These are phyloP conservation scores for Starmerella etchellsii DNA, from an alignment of 805 yeast species.

Conservation along the genomic window DNA sequence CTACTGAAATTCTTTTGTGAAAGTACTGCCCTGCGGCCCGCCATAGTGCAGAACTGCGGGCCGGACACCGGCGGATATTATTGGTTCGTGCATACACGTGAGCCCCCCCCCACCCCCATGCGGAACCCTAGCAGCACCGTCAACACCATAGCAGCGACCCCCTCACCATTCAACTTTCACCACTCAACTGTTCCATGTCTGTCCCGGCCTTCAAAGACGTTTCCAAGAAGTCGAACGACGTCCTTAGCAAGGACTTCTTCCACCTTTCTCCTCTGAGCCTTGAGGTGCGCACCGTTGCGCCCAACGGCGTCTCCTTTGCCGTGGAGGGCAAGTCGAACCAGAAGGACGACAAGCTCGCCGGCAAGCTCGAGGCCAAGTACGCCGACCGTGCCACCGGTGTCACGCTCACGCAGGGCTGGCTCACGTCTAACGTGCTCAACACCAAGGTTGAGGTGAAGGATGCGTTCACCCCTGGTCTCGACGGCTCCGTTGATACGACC, in stretches of 20 bases:
- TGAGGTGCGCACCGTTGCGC: slow-evolving; percentile 84
- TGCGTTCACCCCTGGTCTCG: slow-evolving; percentile 87
- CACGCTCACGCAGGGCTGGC: slow-evolving; percentile 95
- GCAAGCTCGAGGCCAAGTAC: slow-evolving; percentile 82
- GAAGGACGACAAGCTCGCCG: slow-evolving; percentile 70
- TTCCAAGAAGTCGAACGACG: slow-evolving; percentile 81
- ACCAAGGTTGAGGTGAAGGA: slow-evolving; percentile 89
- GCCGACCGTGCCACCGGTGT: slow-evolving; percentile 86
- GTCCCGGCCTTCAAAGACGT: slow-evolving; percentile 58
- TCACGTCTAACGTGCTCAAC: slow-evolving; percentile 79
- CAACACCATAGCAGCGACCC: neutral
- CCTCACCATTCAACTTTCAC: neutral
- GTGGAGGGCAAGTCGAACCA: slow-evolving; percentile 79
- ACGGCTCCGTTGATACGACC: slow-evolving; percentile 79
- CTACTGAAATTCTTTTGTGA: no score
- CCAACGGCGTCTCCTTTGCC: slow-evolving; percentile 91
- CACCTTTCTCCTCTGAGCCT: slow-evolving; percentile 78
- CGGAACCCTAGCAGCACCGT: neutral
- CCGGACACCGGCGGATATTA: no score
- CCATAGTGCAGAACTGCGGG: no score
- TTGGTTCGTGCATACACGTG: neutral
- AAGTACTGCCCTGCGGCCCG: no score
- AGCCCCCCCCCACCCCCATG: neutral
- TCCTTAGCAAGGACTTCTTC: slow-evolving; percentile 84
- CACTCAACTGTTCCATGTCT: slow-evolving; percentile 7